Evolutionary conservation across 805 yeast species (phyloP).

Genomic region (Kazachstania africana): DNA sequence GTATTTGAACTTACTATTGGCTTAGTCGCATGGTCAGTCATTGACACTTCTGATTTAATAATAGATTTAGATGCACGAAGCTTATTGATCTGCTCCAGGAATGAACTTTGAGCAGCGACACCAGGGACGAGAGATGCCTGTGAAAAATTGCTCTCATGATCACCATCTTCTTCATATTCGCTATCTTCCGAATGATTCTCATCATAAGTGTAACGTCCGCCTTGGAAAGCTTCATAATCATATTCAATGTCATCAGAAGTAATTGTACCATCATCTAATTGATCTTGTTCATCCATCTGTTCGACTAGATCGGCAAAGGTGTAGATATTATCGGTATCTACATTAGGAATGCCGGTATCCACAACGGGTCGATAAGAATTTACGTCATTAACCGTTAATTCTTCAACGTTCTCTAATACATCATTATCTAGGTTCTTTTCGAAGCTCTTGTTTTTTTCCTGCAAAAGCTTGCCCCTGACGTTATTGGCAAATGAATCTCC

Average conservation of each 20-base stretch:
- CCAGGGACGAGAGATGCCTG: conserved; percentile 14
- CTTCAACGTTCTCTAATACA: background rate
- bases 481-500: conserved; percentile 9
- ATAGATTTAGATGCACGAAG: conserved; percentile 6
- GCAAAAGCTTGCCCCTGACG: conserved; percentile 6
- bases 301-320: conserved; percentile 25
- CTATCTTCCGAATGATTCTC: conserved; percentile 11
- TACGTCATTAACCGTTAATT: no score
- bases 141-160: background rate
- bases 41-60: background rate
- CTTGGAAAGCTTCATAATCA: conserved; percentile 12
- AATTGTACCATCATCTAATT: conserved; percentile 15
- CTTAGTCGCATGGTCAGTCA: background rate
- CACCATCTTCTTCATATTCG: conserved; percentile 10
- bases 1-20: background rate
- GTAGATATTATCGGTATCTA: conserved; percentile 19
- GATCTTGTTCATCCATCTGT: conserved; percentile 23
- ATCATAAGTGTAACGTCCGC: conserved; percentile 10
- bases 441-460: background rate
- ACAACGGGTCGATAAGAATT: no score
- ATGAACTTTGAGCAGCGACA: conserved; percentile 13
- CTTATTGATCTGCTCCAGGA: conserved; percentile 18
- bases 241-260: conserved; percentile 13
- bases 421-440: no score
- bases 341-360: conserved; percentile 1